These are phyloP conservation scores for Tephrocybe sp. DNA, from an alignment of 768 basidiomycete species.

Conservation along the genomic window DNA sequence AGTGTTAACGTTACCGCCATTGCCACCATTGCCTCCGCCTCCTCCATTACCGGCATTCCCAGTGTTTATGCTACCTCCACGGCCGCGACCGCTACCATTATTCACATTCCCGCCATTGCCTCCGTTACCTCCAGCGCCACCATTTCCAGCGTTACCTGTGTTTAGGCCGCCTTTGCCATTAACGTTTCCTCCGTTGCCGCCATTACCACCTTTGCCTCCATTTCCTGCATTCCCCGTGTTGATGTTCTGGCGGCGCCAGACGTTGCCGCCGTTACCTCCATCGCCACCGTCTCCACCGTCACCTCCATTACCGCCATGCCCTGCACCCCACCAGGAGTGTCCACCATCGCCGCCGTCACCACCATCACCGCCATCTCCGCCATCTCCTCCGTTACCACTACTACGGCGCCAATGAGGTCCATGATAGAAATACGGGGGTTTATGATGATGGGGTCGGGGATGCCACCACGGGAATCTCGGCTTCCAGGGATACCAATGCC, in stretches of 20 bases:
- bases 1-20: background rate
- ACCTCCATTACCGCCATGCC: background rate
- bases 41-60: background rate
- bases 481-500: background rate
- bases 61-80: background rate
- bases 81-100: background rate
- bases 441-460: background rate
- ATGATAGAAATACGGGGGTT: background rate
- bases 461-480: background rate
- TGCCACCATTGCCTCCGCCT: background rate
- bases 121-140: background rate
- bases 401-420: background rate
- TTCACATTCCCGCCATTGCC: background rate
- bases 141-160: background rate
- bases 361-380: background rate
- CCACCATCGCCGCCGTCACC: background rate
- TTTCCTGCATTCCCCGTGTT: background rate
- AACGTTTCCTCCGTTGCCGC: background rate
- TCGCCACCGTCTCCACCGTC: background rate
- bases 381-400: background rate
- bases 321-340: background rate
- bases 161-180: background rate
- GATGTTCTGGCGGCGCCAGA: background rate
- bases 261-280: background rate
- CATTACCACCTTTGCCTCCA: background rate